phyloP scores from a whole-genome alignment of 1,284 basidiomycete genomes.

The Abortiporus biennis region DNA sequence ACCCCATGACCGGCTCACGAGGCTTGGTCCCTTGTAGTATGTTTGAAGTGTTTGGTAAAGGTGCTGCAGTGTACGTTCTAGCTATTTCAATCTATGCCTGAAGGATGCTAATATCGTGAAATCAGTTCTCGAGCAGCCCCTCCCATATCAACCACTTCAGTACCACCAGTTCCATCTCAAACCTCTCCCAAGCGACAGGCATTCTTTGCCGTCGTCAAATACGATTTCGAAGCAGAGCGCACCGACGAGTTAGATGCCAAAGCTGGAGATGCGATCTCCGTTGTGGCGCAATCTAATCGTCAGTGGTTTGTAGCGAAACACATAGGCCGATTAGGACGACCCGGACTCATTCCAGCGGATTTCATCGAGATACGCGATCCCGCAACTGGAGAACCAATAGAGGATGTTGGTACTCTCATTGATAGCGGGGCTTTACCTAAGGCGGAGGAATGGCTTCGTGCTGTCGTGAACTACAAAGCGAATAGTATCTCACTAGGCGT shows the following conservation, averaged over 20 bases:
- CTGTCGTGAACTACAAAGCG: conserved; percentile 93
- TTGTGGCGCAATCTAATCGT: conserved; percentile 86
- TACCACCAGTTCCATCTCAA: conserved; percentile 7
- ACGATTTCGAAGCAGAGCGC: conserved; percentile 93
- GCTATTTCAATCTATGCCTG: conserved; percentile 49
- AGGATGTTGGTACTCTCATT: conserved; percentile 75
- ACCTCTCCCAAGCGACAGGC: conserved; percentile 47
- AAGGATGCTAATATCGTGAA: no score
- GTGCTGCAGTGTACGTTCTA: conserved; percentile 31
- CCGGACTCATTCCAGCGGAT: conserved; percentile 93
- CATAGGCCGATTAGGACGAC: conserved; percentile 89
- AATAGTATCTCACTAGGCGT: conserved; percentile 93
- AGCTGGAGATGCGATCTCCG: conserved; percentile 89
- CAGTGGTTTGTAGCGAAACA: conserved; percentile 93
- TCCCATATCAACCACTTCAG: no score
- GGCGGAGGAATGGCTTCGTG: conserved; percentile 98
- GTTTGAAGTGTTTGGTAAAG: conserved; percentile 88
- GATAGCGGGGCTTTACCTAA: conserved; percentile 83
- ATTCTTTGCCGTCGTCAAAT: conserved; percentile 91
- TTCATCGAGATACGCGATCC: conserved; percentile 97
- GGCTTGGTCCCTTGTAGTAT: conserved; percentile 83
- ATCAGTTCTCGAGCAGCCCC: no score
- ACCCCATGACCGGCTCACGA: conserved; percentile 87
- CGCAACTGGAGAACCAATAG: conserved; percentile 69
- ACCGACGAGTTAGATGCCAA: conserved; percentile 95